These are phyloP conservation scores for Apophysomyces trapeziformis DNA, from an alignment of 371 early-diverging fungal species.

Conservation along the genomic window DNA sequence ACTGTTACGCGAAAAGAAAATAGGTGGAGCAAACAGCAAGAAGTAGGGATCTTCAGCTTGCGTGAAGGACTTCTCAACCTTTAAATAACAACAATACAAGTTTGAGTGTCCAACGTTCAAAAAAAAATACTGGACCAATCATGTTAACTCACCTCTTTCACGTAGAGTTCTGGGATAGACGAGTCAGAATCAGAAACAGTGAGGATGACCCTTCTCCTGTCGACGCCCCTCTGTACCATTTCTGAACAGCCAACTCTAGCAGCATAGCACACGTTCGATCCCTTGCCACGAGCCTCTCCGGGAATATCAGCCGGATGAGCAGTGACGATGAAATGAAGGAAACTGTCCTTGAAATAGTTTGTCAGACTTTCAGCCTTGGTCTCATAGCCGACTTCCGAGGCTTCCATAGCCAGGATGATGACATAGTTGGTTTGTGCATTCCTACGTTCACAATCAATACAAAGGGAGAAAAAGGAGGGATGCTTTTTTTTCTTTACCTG, in stretches of 20 bases:
- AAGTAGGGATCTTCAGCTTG: slow-evolving; percentile 32
- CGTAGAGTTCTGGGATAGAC: slow-evolving; percentile 64
- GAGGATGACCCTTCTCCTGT: slow-evolving; percentile 52
- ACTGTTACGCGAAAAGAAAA: slow-evolving; percentile 72
- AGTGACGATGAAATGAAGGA: slow-evolving; percentile 67
- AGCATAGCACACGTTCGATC: slow-evolving; percentile 72
- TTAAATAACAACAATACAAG: background rate
- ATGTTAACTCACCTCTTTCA: slow-evolving; percentile 26
- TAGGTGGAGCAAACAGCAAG: slow-evolving; percentile 66
- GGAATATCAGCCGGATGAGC: slow-evolving; percentile 66
- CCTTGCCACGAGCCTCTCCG: slow-evolving; percentile 75
- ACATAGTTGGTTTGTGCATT: slow-evolving; percentile 48
- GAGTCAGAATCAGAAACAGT: slow-evolving; percentile 78
- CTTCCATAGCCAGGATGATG: slow-evolving; percentile 77
- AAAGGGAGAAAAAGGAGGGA: slow-evolving; percentile 16
- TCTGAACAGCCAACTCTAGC: slow-evolving; percentile 38
- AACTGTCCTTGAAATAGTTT: slow-evolving; percentile 56
- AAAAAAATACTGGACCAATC: background rate
- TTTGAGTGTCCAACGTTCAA: background rate
- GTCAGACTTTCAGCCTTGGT: slow-evolving; percentile 60
- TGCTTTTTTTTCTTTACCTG: slow-evolving; percentile 23
- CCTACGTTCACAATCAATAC: slow-evolving; percentile 20
- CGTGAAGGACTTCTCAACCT: slow-evolving; percentile 29
- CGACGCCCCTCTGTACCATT: slow-evolving; percentile 30
- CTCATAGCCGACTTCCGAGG: slow-evolving; percentile 55